These are phyloP conservation scores for Cystobasidium tubakii DNA, from an alignment of 768 basidiomycete species.

Conservation along the genomic window DNA sequence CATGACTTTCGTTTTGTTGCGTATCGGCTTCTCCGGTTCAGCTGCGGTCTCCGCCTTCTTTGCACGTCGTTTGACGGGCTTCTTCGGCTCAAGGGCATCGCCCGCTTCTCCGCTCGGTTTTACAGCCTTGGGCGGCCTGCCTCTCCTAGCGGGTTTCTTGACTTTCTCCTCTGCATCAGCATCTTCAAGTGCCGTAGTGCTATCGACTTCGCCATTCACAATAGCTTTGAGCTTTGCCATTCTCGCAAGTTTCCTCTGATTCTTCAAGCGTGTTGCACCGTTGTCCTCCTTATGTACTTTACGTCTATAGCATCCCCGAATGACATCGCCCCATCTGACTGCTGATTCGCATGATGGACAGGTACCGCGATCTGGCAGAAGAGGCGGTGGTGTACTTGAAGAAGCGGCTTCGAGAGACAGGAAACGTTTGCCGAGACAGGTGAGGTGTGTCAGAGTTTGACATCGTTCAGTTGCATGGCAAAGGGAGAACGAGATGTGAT, in stretches of 20 bases:
- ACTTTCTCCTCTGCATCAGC: neutral
- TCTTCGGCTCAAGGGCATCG: neutral
- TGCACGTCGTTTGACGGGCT: neutral
- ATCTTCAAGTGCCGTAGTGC: neutral
- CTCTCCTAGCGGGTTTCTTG: neutral
- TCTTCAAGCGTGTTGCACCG: neutral
- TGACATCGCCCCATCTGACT: conserved; percentile 49
- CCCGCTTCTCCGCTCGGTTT: neutral
- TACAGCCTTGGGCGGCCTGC: neutral
- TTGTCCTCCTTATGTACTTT: conserved; percentile 42
- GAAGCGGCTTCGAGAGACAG: conserved; percentile 36
- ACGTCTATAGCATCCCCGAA: conserved; percentile 48
- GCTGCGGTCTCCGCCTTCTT: neutral
- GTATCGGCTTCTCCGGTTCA: neutral
- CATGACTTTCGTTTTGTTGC: neutral
- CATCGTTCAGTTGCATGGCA: conserved; percentile 42
- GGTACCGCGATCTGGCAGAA: conserved; percentile 47
- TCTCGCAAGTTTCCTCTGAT: neutral
- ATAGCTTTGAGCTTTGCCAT: neutral
- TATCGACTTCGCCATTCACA: neutral
- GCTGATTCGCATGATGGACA: conserved; percentile 47
- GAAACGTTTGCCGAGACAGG: conserved; percentile 47
- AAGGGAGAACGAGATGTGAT: conserved; percentile 48
- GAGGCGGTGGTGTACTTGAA: conserved; percentile 8
- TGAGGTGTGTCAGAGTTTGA: conserved; percentile 43